Conservation (phyloP, 2,329 filamentous ascomycete genomes). For the Hirsutella minnesotensis region DNA sequence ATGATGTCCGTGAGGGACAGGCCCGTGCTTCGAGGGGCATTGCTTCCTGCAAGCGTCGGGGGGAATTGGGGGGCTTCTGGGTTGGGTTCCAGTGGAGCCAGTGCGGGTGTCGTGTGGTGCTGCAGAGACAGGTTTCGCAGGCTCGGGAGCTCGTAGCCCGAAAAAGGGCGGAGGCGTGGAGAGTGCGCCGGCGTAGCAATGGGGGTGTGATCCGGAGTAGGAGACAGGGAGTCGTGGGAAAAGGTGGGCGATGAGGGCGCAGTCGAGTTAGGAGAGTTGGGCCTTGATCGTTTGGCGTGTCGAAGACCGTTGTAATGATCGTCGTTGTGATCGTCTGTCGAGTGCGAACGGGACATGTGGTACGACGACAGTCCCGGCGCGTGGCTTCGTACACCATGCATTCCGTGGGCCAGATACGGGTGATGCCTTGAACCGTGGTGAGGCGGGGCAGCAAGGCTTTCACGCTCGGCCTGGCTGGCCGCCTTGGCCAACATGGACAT, state of each 20-base stretch:
- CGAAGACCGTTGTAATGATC: conserved; percentile 64
- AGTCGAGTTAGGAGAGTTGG: conserved; percentile 89
- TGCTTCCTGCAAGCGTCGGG: conserved; percentile 41
- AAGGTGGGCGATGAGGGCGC: conserved; percentile 94
- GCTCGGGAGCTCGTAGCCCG: conserved; percentile 70
- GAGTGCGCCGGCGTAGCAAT: conserved; percentile 92
- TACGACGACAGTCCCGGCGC: conserved; percentile 75
- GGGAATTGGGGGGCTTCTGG: conserved; percentile 31
- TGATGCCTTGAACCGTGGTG: conserved; percentile 37
- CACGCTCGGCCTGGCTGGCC: conserved; percentile 50
- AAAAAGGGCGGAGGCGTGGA: conserved; percentile 73
- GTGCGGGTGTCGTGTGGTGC: conserved; percentile 40
- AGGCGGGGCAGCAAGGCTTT: conserved; percentile 30
- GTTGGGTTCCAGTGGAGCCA: conserved; percentile 48
- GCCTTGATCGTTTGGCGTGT: conserved; percentile 76
- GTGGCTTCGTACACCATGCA: conserved; percentile 34
- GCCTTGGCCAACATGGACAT: conserved; percentile 50
- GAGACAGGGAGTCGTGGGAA: conserved; percentile 89
- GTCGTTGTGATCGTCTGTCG: conserved; percentile 64
- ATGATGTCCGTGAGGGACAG: conserved; percentile 88
- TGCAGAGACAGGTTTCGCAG: conserved; percentile 54
- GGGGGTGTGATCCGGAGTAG: conserved; percentile 97
- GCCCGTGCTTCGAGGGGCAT: conserved; percentile 44
- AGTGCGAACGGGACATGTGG: conserved; percentile 85
- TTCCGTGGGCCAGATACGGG: conserved; percentile 38